Evolutionary conservation across 1,139 yeast species (phyloP).

Genomic region (Saccharomyces pastorianus): DNA sequence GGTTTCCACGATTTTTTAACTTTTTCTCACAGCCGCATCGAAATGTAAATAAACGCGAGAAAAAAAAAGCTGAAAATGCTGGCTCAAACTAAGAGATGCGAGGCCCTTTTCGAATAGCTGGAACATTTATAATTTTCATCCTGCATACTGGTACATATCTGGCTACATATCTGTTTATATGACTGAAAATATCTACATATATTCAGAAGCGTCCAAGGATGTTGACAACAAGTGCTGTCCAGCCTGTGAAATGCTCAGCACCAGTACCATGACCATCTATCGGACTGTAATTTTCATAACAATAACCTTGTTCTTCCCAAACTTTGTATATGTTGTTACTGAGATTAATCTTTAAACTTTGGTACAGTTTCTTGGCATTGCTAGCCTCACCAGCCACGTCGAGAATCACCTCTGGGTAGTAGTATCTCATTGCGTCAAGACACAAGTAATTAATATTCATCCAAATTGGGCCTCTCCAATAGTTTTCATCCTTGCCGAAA

Average conservation of each 20-base stretch:
- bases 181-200: not conserved
- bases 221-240: conserved; percentile 78
- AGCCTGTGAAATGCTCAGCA: conserved; percentile 85
- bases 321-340: conserved; percentile 59
- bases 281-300: conserved; percentile 89
- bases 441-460: conserved; percentile 79
- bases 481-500: conserved; percentile 77
- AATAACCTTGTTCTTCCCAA: conserved; percentile 71
- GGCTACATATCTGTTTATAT: not conserved
- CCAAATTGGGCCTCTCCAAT: conserved; percentile 97
- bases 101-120: not conserved
- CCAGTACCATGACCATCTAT: conserved; percentile 68
- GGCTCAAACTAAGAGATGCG: not conserved
- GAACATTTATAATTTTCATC: not conserved
- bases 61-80: not conserved
- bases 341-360: conserved; percentile 52
- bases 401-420: conserved; percentile 32
- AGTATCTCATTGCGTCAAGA: conserved; percentile 60
- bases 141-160: not conserved
- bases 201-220: conserved; percentile 45
- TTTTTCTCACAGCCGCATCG: not conserved
- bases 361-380: conserved; percentile 43
- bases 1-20: not conserved
- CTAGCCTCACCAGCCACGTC: conserved; percentile 15
- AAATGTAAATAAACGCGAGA: not conserved